Percentiles rank a stretch among this genome's conserved stretches.
phyloP scores from a whole-genome alignment of 1,284 basidiomycete species.

The Amylostereum areolatum region DNA sequence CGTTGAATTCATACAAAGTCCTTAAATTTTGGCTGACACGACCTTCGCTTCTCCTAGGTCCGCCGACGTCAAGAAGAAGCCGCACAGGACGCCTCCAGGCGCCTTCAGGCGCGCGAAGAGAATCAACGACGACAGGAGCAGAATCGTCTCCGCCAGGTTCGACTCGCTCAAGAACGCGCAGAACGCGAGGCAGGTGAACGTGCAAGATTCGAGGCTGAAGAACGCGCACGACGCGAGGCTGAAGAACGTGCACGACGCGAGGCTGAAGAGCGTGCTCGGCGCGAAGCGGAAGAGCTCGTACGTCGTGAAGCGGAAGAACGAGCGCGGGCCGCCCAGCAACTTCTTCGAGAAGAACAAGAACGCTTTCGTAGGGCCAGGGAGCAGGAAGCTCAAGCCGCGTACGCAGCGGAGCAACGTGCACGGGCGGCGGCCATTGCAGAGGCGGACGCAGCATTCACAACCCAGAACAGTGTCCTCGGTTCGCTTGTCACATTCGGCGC shows the following conservation, averaged over 20 bases:
- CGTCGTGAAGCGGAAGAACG: not conserved
- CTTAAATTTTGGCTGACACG: not conserved
- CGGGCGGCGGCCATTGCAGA: slow-evolving; percentile 2
- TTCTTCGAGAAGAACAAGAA: not conserved
- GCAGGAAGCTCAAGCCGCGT: not conserved
- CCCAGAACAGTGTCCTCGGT: slow-evolving; percentile 13
- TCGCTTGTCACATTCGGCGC: slow-evolving; percentile 18
- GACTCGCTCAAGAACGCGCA: not conserved
- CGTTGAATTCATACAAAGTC: not conserved
- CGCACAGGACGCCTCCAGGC: not conserved
- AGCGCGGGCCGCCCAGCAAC: not conserved
- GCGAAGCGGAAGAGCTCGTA: not conserved
- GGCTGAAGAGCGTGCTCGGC: not conserved
- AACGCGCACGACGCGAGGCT: not conserved
- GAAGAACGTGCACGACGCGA: not conserved
- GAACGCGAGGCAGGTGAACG: not conserved
- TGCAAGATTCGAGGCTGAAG: not conserved
- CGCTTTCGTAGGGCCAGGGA: not conserved
- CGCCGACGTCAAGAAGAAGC: not conserved
- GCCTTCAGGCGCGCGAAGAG: not conserved
- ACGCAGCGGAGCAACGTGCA: slow-evolving; percentile 1
- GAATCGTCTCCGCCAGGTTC: not conserved
- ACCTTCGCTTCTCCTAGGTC: not conserved
- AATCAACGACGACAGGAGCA: not conserved
- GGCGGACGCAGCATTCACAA: slow-evolving; percentile 13